These are phyloP conservation scores for Beauveria rudraprayagi DNA, from an alignment of 2,329 filamentous ascomycete species.

Conservation along the genomic window DNA sequence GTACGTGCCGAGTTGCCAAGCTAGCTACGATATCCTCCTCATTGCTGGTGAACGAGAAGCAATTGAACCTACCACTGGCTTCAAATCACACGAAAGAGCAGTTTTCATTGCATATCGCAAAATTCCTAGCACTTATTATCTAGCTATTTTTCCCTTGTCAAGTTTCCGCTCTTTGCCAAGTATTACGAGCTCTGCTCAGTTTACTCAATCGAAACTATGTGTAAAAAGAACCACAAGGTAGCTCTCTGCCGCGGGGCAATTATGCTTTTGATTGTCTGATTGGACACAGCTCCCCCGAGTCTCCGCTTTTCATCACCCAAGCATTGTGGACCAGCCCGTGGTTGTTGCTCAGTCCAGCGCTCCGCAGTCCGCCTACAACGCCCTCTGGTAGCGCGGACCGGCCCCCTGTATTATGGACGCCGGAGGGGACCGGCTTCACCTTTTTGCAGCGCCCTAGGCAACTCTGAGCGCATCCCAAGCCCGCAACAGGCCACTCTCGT, in stretches of 20 bases:
- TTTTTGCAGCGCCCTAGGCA: background rate
- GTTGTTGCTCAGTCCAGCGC: background rate
- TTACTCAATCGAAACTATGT: constrained; percentile 11
- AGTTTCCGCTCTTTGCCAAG: background rate
- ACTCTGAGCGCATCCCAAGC: constrained; percentile 1
- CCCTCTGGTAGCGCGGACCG: background rate
- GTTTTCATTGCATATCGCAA: background rate
- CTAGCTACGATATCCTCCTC: too few species aligned
- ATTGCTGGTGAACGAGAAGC: background rate
- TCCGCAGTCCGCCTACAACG: background rate
- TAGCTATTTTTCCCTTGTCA: background rate
- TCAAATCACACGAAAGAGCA: background rate
- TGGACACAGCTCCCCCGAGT: background rate
- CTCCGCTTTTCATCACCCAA: background rate
- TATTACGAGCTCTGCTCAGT: background rate
- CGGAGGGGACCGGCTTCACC: constrained; percentile 7
- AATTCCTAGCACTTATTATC: too few species aligned
- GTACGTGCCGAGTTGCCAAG: too few species aligned
- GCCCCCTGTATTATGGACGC: background rate
- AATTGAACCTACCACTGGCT: background rate
- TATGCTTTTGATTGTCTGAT: constrained; percentile 7
- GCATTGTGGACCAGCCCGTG: background rate
- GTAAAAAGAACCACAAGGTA: constrained; percentile 12
- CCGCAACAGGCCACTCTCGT: constrained; percentile 8
- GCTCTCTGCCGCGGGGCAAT: constrained; percentile 5